Conservation (phyloP, 129 eudicot genomes). For the Arctium minus region DNA sequence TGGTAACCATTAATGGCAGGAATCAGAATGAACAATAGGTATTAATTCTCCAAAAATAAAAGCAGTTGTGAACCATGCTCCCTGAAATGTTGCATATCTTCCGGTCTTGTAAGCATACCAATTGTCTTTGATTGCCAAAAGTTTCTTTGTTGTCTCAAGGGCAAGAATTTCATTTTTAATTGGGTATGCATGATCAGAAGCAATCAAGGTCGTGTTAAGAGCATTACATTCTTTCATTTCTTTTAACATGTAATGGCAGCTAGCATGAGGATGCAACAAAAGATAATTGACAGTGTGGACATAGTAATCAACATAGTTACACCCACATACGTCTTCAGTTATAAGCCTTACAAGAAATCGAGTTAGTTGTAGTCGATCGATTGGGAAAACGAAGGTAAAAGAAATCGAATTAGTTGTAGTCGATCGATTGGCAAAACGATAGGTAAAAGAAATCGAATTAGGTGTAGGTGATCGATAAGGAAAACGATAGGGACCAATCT, state of each 20-base stretch:
- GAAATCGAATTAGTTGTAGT: no score
- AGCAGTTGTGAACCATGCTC: slow-evolving; percentile 77
- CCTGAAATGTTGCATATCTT: slow-evolving; percentile 59
- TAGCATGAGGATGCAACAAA: slow-evolving; percentile 31
- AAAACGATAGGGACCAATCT: no score
- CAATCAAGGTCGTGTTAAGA: background rate
- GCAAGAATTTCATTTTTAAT: slow-evolving; percentile 38
- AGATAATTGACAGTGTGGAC: slow-evolving; percentile 36
- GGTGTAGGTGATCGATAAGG: no score
- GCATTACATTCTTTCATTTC: slow-evolving; percentile 16
- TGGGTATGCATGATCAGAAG: slow-evolving; percentile 24
- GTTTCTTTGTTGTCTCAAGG: slow-evolving; percentile 41
- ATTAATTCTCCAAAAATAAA: slow-evolving; percentile 53
- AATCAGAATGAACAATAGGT: slow-evolving; percentile 39
- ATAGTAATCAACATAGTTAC: slow-evolving; percentile 41
- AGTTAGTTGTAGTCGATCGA: no score
- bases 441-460: no score
- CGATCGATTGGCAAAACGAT: no score
- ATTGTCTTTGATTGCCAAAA: slow-evolving; percentile 43
- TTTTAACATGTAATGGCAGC: slow-evolving; percentile 13
- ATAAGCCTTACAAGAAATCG: slow-evolving; percentile 28
- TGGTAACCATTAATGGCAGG: slow-evolving; percentile 57
- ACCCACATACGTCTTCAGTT: slow-evolving; percentile 33
- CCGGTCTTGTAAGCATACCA: slow-evolving; percentile 80
- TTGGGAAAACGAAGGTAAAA: no score